Percentiles rank a stretch among this genome's conserved stretches.
Conservation (phyloP, 106 monocot species). For the Cymbidium sinense region DNA sequence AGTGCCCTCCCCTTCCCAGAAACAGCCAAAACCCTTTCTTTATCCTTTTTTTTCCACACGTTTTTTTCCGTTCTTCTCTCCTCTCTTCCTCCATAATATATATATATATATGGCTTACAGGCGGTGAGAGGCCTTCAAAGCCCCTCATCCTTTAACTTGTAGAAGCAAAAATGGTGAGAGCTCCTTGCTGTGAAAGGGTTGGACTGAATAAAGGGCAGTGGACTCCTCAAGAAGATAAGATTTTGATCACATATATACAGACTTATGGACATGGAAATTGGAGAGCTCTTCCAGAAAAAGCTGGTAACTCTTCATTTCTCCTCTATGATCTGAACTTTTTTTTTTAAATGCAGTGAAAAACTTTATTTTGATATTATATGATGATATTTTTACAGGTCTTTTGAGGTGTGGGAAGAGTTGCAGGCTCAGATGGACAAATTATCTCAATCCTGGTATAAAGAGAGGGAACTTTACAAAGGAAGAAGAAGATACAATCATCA, state of each 20-base stretch:
- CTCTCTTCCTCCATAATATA: not conserved
- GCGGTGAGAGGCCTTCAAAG: not conserved
- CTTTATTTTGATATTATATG: not conserved
- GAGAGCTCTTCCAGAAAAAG: conserved; percentile 48
- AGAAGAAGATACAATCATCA: conserved; percentile 43
- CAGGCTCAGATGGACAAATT: conserved; percentile 43
- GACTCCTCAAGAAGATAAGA: conserved; percentile 36
- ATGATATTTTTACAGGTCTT: conserved; percentile 15
- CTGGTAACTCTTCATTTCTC: conserved; percentile 14
- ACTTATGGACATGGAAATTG: conserved; percentile 39
- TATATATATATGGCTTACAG: not conserved
- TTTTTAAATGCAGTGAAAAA: not conserved
- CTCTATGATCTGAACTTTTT: not conserved
- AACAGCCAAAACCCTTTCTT: not conserved
- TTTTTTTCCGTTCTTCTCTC: not conserved
- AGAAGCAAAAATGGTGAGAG: conserved; percentile 31
- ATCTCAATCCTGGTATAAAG: conserved; percentile 40
- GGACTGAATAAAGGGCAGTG: conserved; percentile 46
- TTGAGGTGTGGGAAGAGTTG: conserved; percentile 52
- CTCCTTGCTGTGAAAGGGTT: conserved; percentile 40
- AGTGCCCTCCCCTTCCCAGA: not conserved
- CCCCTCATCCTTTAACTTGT: not conserved
- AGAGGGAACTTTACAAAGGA: conserved; percentile 40
- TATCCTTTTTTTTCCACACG: not conserved
- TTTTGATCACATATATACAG: conserved; percentile 23